Evolutionary conservation across 768 basidiomycete species (phyloP), one percentile per base, ranked within the genome.

Genomic region (Lactarius indigo): DNA sequence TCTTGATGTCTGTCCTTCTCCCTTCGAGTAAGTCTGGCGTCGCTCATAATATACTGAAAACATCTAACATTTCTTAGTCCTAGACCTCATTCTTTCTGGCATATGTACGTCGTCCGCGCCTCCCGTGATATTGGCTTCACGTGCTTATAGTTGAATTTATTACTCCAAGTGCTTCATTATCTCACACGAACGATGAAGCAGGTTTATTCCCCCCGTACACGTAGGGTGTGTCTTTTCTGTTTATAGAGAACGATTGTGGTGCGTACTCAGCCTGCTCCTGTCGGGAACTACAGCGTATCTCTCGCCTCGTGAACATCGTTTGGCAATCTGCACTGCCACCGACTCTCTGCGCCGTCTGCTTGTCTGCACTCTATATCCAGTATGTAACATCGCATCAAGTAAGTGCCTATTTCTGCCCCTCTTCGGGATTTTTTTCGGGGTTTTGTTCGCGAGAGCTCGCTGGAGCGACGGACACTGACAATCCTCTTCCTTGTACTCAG

Each of bases 241-340:
- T n/a, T 4, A 50, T 35, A 13, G 5, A 4, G n/a, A 37, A 35
- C 7, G 33, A 20, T 20, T 3, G 17, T 62, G 7, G 28, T 26
- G 18, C 26, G 23, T 26, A 12, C 55, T 62, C 44, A 66, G 7
- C 37, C 35, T 37, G 37, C 10, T 41, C 26, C 33, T 33, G 5
- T 10, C 13, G n/a, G 2, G 2, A 9, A 17, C 5, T 57, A 3
- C 18, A 67, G 66, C 57, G 62, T 37, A 2, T 67, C n/a, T 33
- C 61, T 31, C 39, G 33, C 55, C 61, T 67, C 30, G 63, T 63
- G 37, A 20, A 30, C 26, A 13, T 54, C 18, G 57, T 55, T 26
- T 67, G 66, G 66, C 57, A 63, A 55, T 57, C 61, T 2, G 61
- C 66, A 23, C 20, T 67, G 18, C 65, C 61, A 39, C 65, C 65